Percentiles rank a stretch among this genome's conserved stretches.
Evolutionary conservation across 768 basidiomycete genomes (phyloP).

Genomic region (Mycena venus): DNA sequence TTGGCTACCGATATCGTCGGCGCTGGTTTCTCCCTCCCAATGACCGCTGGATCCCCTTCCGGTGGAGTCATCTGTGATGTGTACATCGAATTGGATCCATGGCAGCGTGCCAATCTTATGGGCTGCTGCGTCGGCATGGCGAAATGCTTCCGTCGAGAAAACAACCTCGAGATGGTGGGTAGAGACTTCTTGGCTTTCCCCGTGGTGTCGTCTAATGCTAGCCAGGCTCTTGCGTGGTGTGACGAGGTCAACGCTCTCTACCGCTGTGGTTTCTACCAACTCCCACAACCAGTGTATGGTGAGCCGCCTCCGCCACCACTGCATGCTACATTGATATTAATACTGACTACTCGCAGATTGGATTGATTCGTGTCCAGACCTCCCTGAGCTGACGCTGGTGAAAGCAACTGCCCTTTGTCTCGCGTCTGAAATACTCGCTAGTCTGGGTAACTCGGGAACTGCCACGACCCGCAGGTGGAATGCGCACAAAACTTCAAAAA

Average conservation of each 20-base stretch:
- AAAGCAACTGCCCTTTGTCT: background rate
- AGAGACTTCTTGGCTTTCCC: background rate
- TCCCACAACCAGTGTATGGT: background rate
- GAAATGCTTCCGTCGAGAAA: background rate
- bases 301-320: background rate
- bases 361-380: background rate
- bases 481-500: constrained; percentile 8
- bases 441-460: constrained; percentile 11
- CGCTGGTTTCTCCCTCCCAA: background rate
- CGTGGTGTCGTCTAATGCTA: background rate
- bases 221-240: constrained; percentile 23
- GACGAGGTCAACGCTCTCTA: constrained; percentile 5
- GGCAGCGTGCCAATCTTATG: background rate
- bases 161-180: background rate
- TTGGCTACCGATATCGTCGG: no score
- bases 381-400: background rate
- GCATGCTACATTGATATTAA: background rate
- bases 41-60: background rate
- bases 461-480: constrained; percentile 10
- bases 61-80: background rate
- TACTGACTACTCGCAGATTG: background rate
- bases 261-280: background rate
- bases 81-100: background rate
- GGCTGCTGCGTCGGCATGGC: constrained; percentile 26
- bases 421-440: constrained; percentile 7